Evolutionary conservation across 805 yeast species (phyloP), one percentile per base, ranked within the genome.

Genomic region (Myxozyma sirexii): DNA sequence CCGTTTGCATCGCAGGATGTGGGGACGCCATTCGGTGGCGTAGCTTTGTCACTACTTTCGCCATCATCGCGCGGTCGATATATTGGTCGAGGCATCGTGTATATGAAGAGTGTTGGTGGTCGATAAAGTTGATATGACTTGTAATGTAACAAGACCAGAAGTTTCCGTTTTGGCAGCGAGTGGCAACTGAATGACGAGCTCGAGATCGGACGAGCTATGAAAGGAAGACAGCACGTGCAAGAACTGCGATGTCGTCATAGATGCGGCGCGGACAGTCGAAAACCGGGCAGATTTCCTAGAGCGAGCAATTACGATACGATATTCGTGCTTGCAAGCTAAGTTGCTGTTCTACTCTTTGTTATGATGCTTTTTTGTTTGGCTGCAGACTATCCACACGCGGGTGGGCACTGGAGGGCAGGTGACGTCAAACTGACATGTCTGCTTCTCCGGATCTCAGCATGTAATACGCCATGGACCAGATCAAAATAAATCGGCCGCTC

Each of bases 11-110:
- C 33, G 10, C 10, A 29, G 10, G 27, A 5, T 47, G 51, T 17
- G 21, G 39, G 13, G 33, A 29, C 41, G 15, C 26, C 23, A 23
- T 41, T 41, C 19, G 45, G 19, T 19, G 45, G 19, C 7, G 39
- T 17, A 15, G 29, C 49, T 26, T 27, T 27, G 38, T 45, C 37
- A 13, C n/a, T 1, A 4, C 6, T 43, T 15, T 45, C 37, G 38
- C 15, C 23, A 37, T 5, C 21, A 29, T 29, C 33, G 21, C 37
- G 37, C 2, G 48, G 37, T 17, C 26, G 48, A 27, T 44, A 44
- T 15, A 44, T 10, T 26, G 48, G 48, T 13, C 48, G 48, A 44
- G 48, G 48, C 48, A 44, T 44, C 21, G 21, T 7, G 3, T 43
- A 13, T 24, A 23, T 17, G 4, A 1, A 7, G 21, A 17, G 31